Base-by-base conservation (phyloP, 345 rosid genomes). In the Abelmoschus esculentus region DNA sequence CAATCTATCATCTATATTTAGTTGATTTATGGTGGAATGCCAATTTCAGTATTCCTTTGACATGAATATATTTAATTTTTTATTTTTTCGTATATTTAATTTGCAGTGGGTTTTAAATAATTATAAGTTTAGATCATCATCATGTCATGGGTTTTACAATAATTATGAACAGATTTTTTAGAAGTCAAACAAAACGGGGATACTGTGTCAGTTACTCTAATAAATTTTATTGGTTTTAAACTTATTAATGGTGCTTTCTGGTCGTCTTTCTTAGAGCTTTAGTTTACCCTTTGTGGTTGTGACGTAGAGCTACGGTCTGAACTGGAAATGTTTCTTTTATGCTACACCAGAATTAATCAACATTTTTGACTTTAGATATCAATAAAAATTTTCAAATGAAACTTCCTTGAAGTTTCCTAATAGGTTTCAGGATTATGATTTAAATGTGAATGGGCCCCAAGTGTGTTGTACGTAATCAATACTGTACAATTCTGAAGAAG, bases 351-450 rank as follows among this genome's bases (percentile, higher is more conserved):
- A 11, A 58, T 63, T 38, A 59, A 55, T 58, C 36, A 1, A 2
- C 3, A 28, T 14, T 18, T 46, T 31, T 28, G 72, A 68, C 54
- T 49, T 68, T 50, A 15, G 0, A 7, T 13, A 3, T 31, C 17
- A 62, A 47, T 38, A 69, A 63, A 53, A 54, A 54, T 31, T 54
- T 19, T 58, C 38, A 7, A 0, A 63, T 6, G 86, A 84, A 84
- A 44, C 61, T 84, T 82, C 90, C 58, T 14, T 1, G 86, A 75
- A 76, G 15, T 70, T 86, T 82, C 83, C 38, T 8, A 8, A 7
- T 7, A 1, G 12, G 29, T 44, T 22, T 42, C 6, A 1, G 0
- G 12, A 9, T 6, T 18, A 11, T 13, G 19, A 18, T 18, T 18
- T 2, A 19, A 19, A 12, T 38, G 32, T 36, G 14, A 14, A 34